Evolutionary conservation across 208 protist genomes (phyloP), one percentile per base, ranked within the genome.

Genomic region (Crithidia expoeki): DNA sequence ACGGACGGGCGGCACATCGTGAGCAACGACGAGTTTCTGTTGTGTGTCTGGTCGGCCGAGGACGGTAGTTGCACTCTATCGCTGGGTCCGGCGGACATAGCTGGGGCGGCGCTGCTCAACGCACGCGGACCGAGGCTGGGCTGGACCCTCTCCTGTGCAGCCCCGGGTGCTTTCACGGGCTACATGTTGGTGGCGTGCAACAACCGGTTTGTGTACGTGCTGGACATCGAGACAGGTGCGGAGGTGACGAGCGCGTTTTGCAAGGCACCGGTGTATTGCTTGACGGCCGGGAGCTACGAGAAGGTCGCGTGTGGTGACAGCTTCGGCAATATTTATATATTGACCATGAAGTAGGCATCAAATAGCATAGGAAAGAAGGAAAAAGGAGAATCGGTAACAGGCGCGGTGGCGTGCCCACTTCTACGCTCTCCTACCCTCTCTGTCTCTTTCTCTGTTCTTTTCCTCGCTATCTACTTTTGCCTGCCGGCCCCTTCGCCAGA

Each of bases 181-280:
- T 93, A 95, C 70, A 44, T 90, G 38, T 23, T 94, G 12, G 89
- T 84, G 4, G 93, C 93, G 10, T 93, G 89, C 64, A 94, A 88
- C 58, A 94, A 94, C 60, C 81, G 88, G 17, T 94, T 92, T 55
- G 84, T 97, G 25, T 94, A 97, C 68, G 70, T 95, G n/a, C 23
- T 97, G 30, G 77, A 97, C 68, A 69, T 83, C 34, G 34, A 84
- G 11, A 89, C 84, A 4, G 90, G 93, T 16, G 50, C 78, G 32
- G 93, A 95, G 77, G 86, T 86, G 50, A 61, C 77, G 28, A 76
- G 51, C n/a, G 55, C 67, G 4, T 94, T 89, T 58, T 94, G 89
- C 79, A 94, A 93, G 70, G 93, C 93, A 0, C 86, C 93, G 0
- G 93, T 97, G 44, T 95, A 97, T 76, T 94, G 88, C 59, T 71